Percentiles rank a stretch among this genome's conserved stretches.
Evolutionary conservation across 2,329 filamentous ascomycete species (phyloP).

Genomic region (Talaromyces sp.): DNA sequence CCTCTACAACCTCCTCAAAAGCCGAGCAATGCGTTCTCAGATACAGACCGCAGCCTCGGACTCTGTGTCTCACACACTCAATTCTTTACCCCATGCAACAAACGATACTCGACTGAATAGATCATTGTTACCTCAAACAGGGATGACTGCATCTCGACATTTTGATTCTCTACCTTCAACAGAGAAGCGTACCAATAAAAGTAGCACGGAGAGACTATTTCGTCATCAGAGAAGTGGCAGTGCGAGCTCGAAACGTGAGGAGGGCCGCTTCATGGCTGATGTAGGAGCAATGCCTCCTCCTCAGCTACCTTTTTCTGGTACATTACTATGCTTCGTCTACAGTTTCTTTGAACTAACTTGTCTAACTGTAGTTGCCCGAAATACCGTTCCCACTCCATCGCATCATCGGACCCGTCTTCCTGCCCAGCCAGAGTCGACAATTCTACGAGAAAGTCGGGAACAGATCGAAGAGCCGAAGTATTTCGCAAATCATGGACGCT

Average conservation of each 20-base stretch:
- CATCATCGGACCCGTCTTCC: slow-evolving; percentile 20
- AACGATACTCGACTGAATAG: slow-evolving; percentile 11
- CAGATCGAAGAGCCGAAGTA: neutral
- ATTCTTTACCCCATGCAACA: slow-evolving; percentile 29
- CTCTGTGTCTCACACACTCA: slow-evolving; percentile 47
- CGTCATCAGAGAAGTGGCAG: slow-evolving; percentile 40
- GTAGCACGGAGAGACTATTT: slow-evolving; percentile 37
- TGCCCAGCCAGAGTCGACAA: slow-evolving; percentile 1
- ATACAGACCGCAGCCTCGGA: slow-evolving; percentile 56
- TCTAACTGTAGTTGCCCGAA: neutral
- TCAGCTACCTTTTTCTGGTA: slow-evolving; percentile 22
- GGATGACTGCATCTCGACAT: slow-evolving; percentile 21
- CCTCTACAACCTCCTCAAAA: slow-evolving; percentile 56
- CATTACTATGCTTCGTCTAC: neutral
- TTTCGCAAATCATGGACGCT: neutral
- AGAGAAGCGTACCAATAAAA: slow-evolving; percentile 21
- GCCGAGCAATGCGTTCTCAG: slow-evolving; percentile 52
- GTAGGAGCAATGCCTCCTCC: slow-evolving; percentile 31
- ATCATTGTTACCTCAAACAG: slow-evolving; percentile 25
- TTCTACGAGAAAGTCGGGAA: slow-evolving; percentile 5
- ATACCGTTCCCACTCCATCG: slow-evolving; percentile 12
- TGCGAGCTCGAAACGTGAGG: slow-evolving; percentile 31
- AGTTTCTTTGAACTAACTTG: neutral
- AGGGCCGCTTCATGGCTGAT: slow-evolving; percentile 23
- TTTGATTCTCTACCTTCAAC: slow-evolving; percentile 18